These are phyloP conservation scores for Syncephalis plumigaleata DNA, from an alignment of 371 early-diverging fungal genomes.

Conservation along the genomic window DNA sequence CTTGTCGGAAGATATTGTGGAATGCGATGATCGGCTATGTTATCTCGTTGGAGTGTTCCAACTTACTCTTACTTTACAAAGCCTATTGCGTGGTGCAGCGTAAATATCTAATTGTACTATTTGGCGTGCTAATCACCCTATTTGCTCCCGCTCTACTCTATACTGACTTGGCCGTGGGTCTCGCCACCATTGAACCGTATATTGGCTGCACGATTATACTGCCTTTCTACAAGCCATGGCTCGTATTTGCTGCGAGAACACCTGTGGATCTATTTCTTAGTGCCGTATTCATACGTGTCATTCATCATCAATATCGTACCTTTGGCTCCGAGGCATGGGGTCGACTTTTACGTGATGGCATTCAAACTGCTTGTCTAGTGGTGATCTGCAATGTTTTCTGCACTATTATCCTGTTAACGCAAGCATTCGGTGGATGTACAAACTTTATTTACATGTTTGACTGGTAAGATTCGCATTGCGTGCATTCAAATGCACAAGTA, in stretches of 20 bases:
- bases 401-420: no score
- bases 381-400: no score
- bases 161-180: background rate
- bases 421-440: no score
- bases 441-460: no score
- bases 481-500: no score
- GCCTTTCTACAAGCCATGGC: background rate
- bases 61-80: background rate
- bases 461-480: no score
- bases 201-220: background rate
- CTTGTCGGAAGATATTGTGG: background rate
- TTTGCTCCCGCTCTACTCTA: background rate
- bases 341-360: background rate
- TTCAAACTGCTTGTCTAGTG: no score
- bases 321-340: background rate
- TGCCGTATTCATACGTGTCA: no score
- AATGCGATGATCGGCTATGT: no score
- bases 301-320: background rate
- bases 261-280: background rate
- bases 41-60: background rate
- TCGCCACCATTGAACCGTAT: background rate
- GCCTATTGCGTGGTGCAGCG: background rate
- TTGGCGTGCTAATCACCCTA: background rate
- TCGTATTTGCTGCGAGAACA: background rate
- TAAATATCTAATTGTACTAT: background rate